phyloP scores from a whole-genome alignment of 768 basidiomycete genomes.

The Tephrocybe rancida region DNA sequence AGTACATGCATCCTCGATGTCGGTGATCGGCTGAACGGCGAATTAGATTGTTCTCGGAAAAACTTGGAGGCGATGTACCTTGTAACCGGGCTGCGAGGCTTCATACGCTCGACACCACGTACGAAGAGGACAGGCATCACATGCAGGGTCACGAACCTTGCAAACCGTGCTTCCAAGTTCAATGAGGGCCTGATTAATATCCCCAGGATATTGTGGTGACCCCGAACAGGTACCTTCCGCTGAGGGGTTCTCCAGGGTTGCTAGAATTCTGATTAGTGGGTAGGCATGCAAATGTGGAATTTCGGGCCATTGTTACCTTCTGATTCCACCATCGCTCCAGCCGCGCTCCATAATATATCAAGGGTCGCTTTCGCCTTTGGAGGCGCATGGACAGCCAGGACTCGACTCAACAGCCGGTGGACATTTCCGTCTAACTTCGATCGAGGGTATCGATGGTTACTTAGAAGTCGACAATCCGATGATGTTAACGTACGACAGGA shows the following conservation, averaged over 20 bases:
- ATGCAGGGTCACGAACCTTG: slow-evolving; percentile 80
- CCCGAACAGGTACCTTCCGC: slow-evolving; percentile 15
- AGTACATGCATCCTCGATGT: slow-evolving; percentile 79
- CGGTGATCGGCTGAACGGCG: slow-evolving; percentile 30
- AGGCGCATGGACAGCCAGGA: slow-evolving; percentile 80
- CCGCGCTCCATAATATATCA: slow-evolving; percentile 83
- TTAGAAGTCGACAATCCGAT: neutral
- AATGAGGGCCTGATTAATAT: slow-evolving; percentile 92
- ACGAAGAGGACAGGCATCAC: slow-evolving; percentile 70
- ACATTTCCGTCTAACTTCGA: slow-evolving; percentile 88
- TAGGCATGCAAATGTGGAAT: neutral
- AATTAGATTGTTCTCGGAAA: neutral
- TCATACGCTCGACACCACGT: slow-evolving; percentile 69
- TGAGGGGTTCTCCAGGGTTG: neutral
- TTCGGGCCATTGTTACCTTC: slow-evolving; percentile 17
- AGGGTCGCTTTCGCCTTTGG: slow-evolving; percentile 80
- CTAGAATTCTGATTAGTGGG: neutral
- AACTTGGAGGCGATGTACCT: neutral
- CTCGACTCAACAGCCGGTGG: slow-evolving; percentile 78
- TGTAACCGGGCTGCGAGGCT: slow-evolving; percentile 6
- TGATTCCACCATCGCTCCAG: slow-evolving; percentile 63
- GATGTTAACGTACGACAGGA: slow-evolving; percentile 70
- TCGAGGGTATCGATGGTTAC: slow-evolving; percentile 3
- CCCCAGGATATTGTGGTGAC: slow-evolving; percentile 59
- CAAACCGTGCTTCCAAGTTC: slow-evolving; percentile 95